Evolutionary conservation across 371 early-diverging fungal species (phyloP), one percentile per base, ranked within the genome.

Genomic region (Saksenaea oblongispora): DNA sequence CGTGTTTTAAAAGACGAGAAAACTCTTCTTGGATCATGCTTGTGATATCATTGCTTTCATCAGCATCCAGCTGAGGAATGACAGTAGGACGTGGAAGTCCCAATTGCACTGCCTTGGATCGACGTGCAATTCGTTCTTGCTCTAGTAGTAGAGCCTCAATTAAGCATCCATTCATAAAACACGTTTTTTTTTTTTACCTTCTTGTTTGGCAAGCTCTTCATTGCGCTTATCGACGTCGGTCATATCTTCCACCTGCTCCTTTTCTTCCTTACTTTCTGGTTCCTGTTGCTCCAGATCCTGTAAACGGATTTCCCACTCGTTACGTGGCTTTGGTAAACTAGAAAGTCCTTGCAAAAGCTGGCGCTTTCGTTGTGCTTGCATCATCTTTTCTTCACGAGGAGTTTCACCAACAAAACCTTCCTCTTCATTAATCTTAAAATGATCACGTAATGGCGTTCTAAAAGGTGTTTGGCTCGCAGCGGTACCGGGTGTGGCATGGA

Each of bases 281-380:
- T 69, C 70, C 17, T 80, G 76, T 18, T 80, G 74, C 15, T 75
- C 80, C 41, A 80, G 59, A 22, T 94, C 94, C 1, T 96, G 97
- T 42, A 94, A 69, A 15, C 93, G 90, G 54, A 98, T 90, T 57
- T 95, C 94, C 74, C 96, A 95, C 64, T 96, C 95, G 68, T 97
- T 97, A 59, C 92, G 90, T 37, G 98, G 98, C 59, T 84, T 82
- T 2, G 98, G 98, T n/a, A 98, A 75, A 26, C 80, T 72, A 14
- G 77, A 68, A 15, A 94, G 79, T n/a, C 85, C 82, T 44, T 83
- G 73, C 18, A 71, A 39, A 1, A 89, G 67, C 44, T 78, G 82
- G 64, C 74, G 83, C 63, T 74, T 87, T 53, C 70, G 73, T 47
- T 64, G 82, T 63, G 81, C 78, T 56, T 86, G 76, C 5, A 82